Evolutionary conservation across 2,329 filamentous ascomycete genomes (phyloP).

Genomic region (Trichoderma sp.): DNA sequence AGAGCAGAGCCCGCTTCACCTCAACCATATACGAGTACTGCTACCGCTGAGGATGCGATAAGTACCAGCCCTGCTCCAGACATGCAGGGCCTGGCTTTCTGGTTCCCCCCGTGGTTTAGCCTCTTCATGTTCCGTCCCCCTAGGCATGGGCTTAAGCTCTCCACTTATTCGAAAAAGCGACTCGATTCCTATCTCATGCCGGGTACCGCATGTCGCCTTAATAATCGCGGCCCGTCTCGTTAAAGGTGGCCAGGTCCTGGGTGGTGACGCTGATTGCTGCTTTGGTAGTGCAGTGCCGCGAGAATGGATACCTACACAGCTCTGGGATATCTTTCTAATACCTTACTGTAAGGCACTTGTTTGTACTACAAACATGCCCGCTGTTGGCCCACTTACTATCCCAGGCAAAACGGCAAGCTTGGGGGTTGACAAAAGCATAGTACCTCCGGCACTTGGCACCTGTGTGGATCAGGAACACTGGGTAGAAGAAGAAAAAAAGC

Average conservation of each 20-base stretch:
- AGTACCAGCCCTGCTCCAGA: slow-evolving; percentile 2
- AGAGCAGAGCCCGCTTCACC: slow-evolving; percentile 6
- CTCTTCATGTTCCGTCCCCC: slow-evolving; percentile 22
- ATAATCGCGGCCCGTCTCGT: slow-evolving; percentile 5
- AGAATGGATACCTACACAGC: neutral
- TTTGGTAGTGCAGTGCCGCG: slow-evolving; percentile 4
- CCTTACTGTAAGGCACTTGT: too few relatives aligned
- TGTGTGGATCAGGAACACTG: slow-evolving; percentile 6
- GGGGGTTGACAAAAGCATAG: slow-evolving; percentile 3
- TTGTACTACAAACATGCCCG: neutral
- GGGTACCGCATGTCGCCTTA: slow-evolving; percentile 17
- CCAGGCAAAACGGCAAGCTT: neutral
- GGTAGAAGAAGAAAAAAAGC: too few relatives aligned
- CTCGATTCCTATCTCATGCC: neutral
- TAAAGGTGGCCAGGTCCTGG: neutral
- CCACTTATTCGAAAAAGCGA: slow-evolving; percentile 17
- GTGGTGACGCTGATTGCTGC: neutral
- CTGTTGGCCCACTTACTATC: slow-evolving; percentile 10
- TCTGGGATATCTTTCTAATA: neutral
- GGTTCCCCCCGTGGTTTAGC: slow-evolving; percentile 7
- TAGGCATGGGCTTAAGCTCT: slow-evolving; percentile 15
- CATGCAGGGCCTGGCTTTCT: slow-evolving; percentile 14
- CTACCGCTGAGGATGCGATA: slow-evolving; percentile 21
- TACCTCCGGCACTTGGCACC: slow-evolving; percentile 23
- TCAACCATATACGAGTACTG: neutral